Evolutionary conservation across 441 rosid genomes (phyloP), one percentile per base, ranked within the genome.

Genomic region (Manihot esculenta): DNA sequence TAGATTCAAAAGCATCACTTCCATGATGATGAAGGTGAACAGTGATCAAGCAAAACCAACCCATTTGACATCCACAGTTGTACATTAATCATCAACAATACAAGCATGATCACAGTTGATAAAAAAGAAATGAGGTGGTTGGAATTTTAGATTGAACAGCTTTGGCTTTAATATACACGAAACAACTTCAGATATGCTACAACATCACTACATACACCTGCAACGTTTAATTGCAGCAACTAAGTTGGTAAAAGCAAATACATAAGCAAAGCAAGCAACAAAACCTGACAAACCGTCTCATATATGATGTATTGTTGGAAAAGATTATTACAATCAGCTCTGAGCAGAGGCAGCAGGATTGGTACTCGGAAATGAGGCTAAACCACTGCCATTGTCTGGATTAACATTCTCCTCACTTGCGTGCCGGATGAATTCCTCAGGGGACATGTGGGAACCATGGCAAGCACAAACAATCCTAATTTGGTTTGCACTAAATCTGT

Each of bases 401-500:
- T 77, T 80, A 26, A 72, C 74, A 57, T 78, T 74, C 76, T 88
- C 96, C 55, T 89, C 97, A 7, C 84, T 88, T 60, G 99, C 98
- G 42, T 94, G 99, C 61, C 82, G 78, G 21, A 90, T 86, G 79
- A 94, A 94, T 77, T 92, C 99, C 75, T 94, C 98, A 0, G 96
- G 96, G 41, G 89, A 85, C 96, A 92, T 83, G 72, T 94, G 99
- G 12, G 77, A 68, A 67, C 99, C 86, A 18, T 92, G 98, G 71
- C 99, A 94, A 72, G 98, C 98, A 21, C 98, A 94, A n/a, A 94
- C 98, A 12, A 94, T 92, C 79, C 77, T 84, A 69, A 94, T 85
- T 80, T 87, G 92, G 80, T 82, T 88, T 12, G 89, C 72, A 18
- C 83, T 89, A 86, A 62, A 94, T 69, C 80, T 76, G 77, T 92